A percentile compares a stretch with the other conserved stretches of the same genome.
phyloP scores from a whole-genome alignment of 2,329 filamentous ascomycete genomes.

The Penicillium sp. region DNA sequence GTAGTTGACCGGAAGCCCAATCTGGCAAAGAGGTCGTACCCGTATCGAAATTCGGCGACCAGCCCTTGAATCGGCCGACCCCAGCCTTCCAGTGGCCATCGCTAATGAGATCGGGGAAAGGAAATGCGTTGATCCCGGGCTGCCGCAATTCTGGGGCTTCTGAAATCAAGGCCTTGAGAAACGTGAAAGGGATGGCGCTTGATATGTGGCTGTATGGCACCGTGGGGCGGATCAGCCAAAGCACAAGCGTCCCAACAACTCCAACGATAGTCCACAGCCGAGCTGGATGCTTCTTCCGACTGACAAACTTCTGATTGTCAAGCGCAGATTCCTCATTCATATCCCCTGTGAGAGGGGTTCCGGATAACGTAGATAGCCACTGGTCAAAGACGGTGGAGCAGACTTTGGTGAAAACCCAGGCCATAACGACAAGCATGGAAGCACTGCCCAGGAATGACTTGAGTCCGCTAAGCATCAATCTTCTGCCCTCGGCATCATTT shows the following conservation, averaged over 20 bases:
- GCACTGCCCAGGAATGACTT: slow-evolving; percentile 27
- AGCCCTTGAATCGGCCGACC: slow-evolving; percentile 32
- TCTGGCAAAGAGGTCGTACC: slow-evolving; percentile 8
- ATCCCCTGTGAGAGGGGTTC: slow-evolving; percentile 12
- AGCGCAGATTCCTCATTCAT: slow-evolving; percentile 17
- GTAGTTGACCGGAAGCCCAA: slow-evolving; percentile 28
- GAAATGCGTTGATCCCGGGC: slow-evolving; percentile 23
- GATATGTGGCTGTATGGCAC: slow-evolving; percentile 36
- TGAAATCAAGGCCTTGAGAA: slow-evolving; percentile 23
- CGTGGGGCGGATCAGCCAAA: slow-evolving; percentile 28
- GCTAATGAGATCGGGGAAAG: slow-evolving; percentile 26
- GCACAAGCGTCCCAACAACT: slow-evolving; percentile 9
- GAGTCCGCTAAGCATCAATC: slow-evolving; percentile 34
- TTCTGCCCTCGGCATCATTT: slow-evolving; percentile 31
- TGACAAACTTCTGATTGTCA: slow-evolving; percentile 1
- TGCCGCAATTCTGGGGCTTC: background rate
- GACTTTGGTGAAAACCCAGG: slow-evolving; percentile 24
- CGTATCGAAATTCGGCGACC: slow-evolving; percentile 20
- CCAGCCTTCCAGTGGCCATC: slow-evolving; percentile 31
- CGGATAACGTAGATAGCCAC: slow-evolving; percentile 27
- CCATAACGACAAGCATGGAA: slow-evolving; percentile 18
- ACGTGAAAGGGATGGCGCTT: slow-evolving; percentile 30
- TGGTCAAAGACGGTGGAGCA: slow-evolving; percentile 20
- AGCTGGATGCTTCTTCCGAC: background rate
- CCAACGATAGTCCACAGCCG: slow-evolving; percentile 24